These are phyloP conservation scores for Neltuma alba DNA, from an alignment of 306 rosid species.

Conservation along the genomic window DNA sequence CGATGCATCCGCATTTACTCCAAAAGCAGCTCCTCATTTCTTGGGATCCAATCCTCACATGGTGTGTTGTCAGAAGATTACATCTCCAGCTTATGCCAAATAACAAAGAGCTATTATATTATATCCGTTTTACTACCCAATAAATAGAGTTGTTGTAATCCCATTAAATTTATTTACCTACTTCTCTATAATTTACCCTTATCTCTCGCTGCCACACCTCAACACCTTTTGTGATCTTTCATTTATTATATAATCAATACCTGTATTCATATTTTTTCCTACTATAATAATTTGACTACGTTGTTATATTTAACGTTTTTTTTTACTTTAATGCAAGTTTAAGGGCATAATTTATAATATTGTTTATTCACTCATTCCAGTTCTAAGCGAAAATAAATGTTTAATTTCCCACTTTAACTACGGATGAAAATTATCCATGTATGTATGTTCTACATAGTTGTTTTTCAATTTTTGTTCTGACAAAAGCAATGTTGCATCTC, in stretches of 20 bases:
- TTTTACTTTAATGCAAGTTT: neutral
- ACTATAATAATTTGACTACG: neutral
- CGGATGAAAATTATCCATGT: neutral
- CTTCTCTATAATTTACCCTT: neutral
- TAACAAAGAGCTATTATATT: neutral
- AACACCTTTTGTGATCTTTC: neutral
- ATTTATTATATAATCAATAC: neutral
- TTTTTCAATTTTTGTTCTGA: neutral
- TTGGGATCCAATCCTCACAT: neutral
- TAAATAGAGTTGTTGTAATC: conserved; percentile 5
- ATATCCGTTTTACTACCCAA: neutral
- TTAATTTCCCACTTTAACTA: neutral
- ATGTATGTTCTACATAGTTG: neutral
- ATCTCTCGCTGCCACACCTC: neutral
- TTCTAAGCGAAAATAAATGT: neutral
- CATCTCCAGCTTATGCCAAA: neutral
- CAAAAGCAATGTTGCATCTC: neutral
- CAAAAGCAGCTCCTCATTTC: neutral
- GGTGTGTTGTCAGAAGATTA: neutral
- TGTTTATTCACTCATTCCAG: neutral
- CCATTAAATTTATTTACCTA: neutral
- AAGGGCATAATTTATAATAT: neutral
- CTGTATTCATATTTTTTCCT: neutral
- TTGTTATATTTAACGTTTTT: neutral
- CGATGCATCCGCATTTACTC: neutral